A percentile compares a stretch with the other conserved stretches of the same genome.
phyloP scores from a whole-genome alignment of 257 asterid genomes.

The Rhazya stricta region DNA sequence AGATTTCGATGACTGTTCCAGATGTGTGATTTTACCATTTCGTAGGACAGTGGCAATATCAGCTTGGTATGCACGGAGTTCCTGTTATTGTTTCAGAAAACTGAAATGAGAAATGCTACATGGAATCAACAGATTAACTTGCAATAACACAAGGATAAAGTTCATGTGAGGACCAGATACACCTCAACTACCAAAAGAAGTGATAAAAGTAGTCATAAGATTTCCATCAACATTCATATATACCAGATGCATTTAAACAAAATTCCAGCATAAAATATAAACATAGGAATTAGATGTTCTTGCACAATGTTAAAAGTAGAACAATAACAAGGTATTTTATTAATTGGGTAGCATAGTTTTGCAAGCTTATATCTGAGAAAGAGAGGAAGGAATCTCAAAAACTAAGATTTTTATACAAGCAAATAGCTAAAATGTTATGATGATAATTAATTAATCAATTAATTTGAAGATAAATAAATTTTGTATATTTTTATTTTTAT shows the following conservation, averaged over 20 bases:
- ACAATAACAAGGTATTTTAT: background rate
- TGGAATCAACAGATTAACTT: background rate
- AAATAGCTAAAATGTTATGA: background rate
- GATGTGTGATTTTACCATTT: conserved; percentile 51
- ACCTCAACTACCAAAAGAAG: background rate
- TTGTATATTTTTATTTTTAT: no score
- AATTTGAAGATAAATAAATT: no score
- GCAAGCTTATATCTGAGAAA: background rate
- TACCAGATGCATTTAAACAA: background rate
- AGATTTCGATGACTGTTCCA: background rate
- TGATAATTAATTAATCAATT: no score
- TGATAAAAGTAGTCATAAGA: background rate
- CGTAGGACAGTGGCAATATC: conserved; percentile 92
- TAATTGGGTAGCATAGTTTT: background rate
- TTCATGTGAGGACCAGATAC: no score
- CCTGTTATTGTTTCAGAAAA: conserved; percentile 41
- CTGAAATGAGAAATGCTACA: conserved; percentile 8
- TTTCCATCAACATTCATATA: background rate
- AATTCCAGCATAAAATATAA: background rate
- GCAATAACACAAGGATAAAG: background rate
- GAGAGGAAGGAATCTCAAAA: background rate
- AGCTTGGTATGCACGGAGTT: conserved; percentile 98
- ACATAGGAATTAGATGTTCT: background rate
- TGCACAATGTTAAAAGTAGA: background rate
- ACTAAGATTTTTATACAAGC: background rate